phyloP scores from a whole-genome alignment of 2,329 filamentous ascomycete species.

The Trichoderma semiorbis region DNA sequence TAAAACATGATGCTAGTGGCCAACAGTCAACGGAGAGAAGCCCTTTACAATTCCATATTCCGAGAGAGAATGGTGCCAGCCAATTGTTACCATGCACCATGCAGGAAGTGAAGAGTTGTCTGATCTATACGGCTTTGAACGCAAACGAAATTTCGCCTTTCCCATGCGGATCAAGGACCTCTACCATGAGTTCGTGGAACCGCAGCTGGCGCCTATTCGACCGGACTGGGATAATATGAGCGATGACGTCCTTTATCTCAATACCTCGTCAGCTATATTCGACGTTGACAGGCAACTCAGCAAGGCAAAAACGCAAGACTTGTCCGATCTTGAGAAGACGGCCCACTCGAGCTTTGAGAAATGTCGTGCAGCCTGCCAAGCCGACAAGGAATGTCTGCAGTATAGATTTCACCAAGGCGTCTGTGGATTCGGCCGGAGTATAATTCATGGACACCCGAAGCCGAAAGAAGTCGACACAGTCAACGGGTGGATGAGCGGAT shows the following conservation, averaged over 20 bases:
- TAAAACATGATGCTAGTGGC: constrained; percentile 36
- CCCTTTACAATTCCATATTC: constrained; percentile 48
- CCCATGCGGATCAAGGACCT: constrained; percentile 46
- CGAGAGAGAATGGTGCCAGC: constrained; percentile 51
- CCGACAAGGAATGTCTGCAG: constrained; percentile 38
- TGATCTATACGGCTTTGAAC: constrained; percentile 51
- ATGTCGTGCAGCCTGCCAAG: constrained; percentile 45
- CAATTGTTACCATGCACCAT: constrained; percentile 55
- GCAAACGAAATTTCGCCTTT: constrained; percentile 31
- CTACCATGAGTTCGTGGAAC: constrained; percentile 44
- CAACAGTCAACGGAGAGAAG: constrained; percentile 55
- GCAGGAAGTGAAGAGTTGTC: constrained; percentile 49
- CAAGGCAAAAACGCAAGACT: constrained; percentile 32
- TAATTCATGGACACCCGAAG: constrained; percentile 39
- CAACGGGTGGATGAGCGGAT: constrained; percentile 38
- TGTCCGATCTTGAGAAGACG: constrained; percentile 36
- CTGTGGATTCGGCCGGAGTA: constrained; percentile 35
- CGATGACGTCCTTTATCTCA: constrained; percentile 43
- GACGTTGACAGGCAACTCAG: constrained; percentile 30
- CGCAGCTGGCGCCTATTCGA: constrained; percentile 36
- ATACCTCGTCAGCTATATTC: constrained; percentile 30
- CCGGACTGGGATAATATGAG: constrained; percentile 53
- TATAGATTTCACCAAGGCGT: constrained; percentile 39
- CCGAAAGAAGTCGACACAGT: constrained; percentile 29
- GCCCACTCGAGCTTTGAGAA: constrained; percentile 42